Conservation (phyloP, 192 early-diverging fungal species). For the Haplosporangium gracile region DNA sequence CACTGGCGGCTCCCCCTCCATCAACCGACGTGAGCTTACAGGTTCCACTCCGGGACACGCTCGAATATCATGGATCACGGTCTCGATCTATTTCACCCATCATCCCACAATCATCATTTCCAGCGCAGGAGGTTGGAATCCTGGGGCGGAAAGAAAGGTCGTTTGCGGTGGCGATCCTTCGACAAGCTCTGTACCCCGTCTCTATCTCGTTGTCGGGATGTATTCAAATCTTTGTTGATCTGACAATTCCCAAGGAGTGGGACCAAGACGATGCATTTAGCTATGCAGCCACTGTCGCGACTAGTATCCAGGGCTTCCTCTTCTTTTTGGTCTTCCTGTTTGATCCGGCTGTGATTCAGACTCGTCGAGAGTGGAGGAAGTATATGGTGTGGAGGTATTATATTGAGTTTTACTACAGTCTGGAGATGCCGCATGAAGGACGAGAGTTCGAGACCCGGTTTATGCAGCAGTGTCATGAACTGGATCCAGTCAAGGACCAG, state of each 20-base stretch:
- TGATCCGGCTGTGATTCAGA: slow-evolving; percentile 47
- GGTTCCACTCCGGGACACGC: not conserved
- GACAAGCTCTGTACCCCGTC: slow-evolving; percentile 46
- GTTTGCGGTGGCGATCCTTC: slow-evolving; percentile 38
- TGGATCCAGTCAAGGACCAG: slow-evolving; percentile 10
- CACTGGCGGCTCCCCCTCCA: not conserved
- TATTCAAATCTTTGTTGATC: slow-evolving; percentile 42
- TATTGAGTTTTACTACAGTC: slow-evolving; percentile 47
- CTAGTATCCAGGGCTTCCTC: slow-evolving; percentile 47
- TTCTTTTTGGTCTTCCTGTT: slow-evolving; percentile 52
- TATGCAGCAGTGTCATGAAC: slow-evolving; percentile 17
- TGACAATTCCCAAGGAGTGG: not conserved
- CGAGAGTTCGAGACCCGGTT: slow-evolving; percentile 38
- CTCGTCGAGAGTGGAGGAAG: slow-evolving; percentile 34
- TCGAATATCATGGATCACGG: not conserved
- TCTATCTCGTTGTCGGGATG: slow-evolving; percentile 44
- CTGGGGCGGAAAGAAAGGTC: slow-evolving; percentile 18
- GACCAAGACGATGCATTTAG: not conserved
- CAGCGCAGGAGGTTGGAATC: not conserved
- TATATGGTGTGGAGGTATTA: slow-evolving; percentile 52
- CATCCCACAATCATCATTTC: not conserved
- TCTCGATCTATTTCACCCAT: not conserved
- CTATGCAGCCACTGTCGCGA: slow-evolving; percentile 25
- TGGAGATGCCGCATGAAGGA: slow-evolving; percentile 41
- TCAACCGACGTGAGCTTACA: not conserved